These are phyloP conservation scores for Termitomyces eurrhizus DNA, from an alignment of 768 basidiomycete species.

Conservation along the genomic window DNA sequence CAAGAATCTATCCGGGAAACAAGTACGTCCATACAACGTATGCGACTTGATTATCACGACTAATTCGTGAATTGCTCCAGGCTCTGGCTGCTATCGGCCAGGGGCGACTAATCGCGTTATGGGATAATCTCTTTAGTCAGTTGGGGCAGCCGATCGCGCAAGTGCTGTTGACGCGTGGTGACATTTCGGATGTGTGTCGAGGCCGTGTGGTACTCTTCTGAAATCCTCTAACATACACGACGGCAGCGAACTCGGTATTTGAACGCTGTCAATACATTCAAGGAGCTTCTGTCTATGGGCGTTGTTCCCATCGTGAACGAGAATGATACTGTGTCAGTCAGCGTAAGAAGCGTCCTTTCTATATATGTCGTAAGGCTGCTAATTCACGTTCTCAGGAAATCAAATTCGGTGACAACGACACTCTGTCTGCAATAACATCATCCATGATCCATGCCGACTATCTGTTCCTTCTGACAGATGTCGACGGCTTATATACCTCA, in stretches of 20 bases:
- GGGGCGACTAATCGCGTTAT: slow-evolving; percentile 91
- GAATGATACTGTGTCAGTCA: slow-evolving; percentile 97
- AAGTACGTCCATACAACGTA: slow-evolving; percentile 45
- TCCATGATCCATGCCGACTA: slow-evolving; percentile 99
- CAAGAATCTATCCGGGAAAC: slow-evolving; percentile 85
- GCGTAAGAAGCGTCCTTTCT: slow-evolving; percentile 52
- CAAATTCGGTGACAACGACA: slow-evolving; percentile 99
- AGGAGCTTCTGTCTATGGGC: slow-evolving; percentile 87
- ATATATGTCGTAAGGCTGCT: not conserved
- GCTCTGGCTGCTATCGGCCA: slow-evolving; percentile 97
- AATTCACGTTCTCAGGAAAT: slow-evolving; percentile 72
- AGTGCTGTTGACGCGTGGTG: slow-evolving; percentile 88
- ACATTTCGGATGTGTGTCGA: slow-evolving; percentile 87
- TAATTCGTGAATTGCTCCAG: slow-evolving; percentile 34
- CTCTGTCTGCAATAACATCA: slow-evolving; percentile 93
- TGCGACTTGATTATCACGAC: not conserved
- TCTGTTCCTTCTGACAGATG: slow-evolving; percentile 93
- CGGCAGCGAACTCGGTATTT: slow-evolving; percentile 86
- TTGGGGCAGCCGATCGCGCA: slow-evolving; percentile 95
- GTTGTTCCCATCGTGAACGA: slow-evolving; percentile 99
- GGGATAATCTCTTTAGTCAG: slow-evolving; percentile 95
- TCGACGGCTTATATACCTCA: slow-evolving; percentile 91
- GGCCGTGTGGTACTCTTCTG: slow-evolving; percentile 11
- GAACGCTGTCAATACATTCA: slow-evolving; percentile 95
- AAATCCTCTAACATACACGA: slow-evolving; percentile 19